Evolutionary conservation across 2,329 filamentous ascomycete species (phyloP).

Genomic region (Aciculosporium take): DNA sequence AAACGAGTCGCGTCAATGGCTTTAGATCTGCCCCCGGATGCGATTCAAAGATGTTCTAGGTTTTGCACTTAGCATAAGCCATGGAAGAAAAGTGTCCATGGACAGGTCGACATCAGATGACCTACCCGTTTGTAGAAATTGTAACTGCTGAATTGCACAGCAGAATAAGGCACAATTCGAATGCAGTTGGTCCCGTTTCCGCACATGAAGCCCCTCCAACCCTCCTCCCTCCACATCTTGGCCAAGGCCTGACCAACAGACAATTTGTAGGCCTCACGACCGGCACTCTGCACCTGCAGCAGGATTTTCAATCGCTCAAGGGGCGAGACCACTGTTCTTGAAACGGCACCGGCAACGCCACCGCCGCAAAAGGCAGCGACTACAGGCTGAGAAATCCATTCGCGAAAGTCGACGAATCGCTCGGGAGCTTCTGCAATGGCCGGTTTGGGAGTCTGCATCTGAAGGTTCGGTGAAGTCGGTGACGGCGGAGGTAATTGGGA

Average conservation of each 20-base stretch:
- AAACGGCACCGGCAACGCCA: constrained; percentile 91
- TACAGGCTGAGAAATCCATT: constrained; percentile 63
- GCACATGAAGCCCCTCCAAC: constrained; percentile 93
- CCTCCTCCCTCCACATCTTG: constrained; percentile 97
- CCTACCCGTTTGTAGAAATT: constrained; percentile 89
- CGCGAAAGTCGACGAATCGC: constrained; percentile 23
- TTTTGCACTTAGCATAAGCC: not conserved
- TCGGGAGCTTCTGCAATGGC: constrained; percentile 11
- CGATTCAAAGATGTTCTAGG: constrained; percentile 58
- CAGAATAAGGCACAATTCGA: constrained; percentile 93
- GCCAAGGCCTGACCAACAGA: constrained; percentile 75
- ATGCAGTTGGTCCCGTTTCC: constrained; percentile 98
- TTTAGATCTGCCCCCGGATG: constrained; percentile 60
- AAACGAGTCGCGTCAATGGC: constrained; percentile 65
- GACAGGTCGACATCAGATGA: not conserved
- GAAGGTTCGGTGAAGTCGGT: constrained; percentile 1
- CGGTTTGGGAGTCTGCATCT: constrained; percentile 14
- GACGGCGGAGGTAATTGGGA: constrained; percentile 7
- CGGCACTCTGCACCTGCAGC: constrained; percentile 88
- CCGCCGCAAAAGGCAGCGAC: constrained; percentile 87
- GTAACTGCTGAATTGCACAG: constrained; percentile 95
- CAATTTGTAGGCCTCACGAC: constrained; percentile 83
- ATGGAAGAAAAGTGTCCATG: not conserved
- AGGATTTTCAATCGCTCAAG: constrained; percentile 93
- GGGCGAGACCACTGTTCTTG: constrained; percentile 89